phyloP scores from a whole-genome alignment of 257 asterid genomes.

The Scutellaria barbata region DNA sequence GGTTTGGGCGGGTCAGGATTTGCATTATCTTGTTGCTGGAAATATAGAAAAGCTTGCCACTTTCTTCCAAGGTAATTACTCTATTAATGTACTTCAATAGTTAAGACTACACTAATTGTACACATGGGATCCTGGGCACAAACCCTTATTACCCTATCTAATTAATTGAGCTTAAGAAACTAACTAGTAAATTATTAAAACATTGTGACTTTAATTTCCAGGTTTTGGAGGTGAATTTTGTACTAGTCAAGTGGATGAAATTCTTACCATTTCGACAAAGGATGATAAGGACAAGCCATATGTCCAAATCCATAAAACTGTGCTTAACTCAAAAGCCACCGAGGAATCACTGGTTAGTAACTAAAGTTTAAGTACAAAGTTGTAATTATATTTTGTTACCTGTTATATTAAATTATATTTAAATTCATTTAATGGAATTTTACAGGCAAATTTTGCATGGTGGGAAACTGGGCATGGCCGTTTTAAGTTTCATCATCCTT shows the following conservation, averaged over 20 bases:
- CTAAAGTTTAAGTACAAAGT: no score
- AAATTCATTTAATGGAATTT: not conserved
- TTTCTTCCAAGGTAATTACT: constrained; percentile 58
- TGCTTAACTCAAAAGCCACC: constrained; percentile 59
- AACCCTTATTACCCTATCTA: no score
- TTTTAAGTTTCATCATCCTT: constrained; percentile 65
- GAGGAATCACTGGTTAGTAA: constrained; percentile 71
- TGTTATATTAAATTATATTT: no score
- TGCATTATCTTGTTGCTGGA: constrained; percentile 51
- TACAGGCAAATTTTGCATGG: constrained; percentile 83
- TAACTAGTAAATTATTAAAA: no score
- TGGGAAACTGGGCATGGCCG: constrained; percentile 83
- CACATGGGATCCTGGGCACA: no score
- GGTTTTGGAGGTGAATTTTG: constrained; percentile 58
- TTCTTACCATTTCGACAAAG: not conserved
- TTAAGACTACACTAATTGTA: no score
- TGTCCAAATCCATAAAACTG: constrained; percentile 49
- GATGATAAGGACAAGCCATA: constrained; percentile 39
- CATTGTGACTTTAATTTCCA: not conserved
- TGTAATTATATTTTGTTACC: no score
- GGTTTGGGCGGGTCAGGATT: constrained; percentile 90
- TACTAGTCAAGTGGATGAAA: constrained; percentile 33
- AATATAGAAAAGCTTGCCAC: constrained; percentile 64
- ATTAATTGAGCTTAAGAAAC: no score
- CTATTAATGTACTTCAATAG: no score